Evolutionary conservation across 2,329 filamentous ascomycete genomes (phyloP), one percentile per base, ranked within the genome.

Genomic region (Clonostachys byssicola): DNA sequence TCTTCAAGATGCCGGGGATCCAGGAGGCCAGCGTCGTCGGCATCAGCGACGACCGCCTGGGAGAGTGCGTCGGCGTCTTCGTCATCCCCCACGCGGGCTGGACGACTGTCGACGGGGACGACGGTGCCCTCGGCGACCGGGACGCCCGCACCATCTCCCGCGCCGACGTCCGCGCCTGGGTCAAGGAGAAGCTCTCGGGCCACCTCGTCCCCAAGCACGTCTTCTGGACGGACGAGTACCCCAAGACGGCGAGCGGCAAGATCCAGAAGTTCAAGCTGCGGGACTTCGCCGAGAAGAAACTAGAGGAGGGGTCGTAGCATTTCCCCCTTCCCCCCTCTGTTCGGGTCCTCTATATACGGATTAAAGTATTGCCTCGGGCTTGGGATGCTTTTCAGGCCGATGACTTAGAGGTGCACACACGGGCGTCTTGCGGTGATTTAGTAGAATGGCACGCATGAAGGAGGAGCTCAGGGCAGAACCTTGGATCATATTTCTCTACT

Each of bases 201-300:
- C 88, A 92, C 65, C 81, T 96, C 61, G 89, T 89, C 45, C 92
- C 92, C 0, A 94, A 88, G 66, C 82, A 92, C 61, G 79, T 97
- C n/a, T 96, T 96, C 62, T 96, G 88, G 79, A 75, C 88, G 0
- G 77, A 85, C 1, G 80, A 83, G n/a, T 95, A 89, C 62, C 92
- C 92, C 17, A 96, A 96, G 78, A 99, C 94, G 35, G 88, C 91
- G 6, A 96, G 90, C 63, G 92, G 92, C 20, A 99, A 99, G 80
- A 92, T 97, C 47, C 90, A 96, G 71, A 96, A 97, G 71, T 96
- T 88, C 63, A 92, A 86, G 71, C 65, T 97, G 58, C 80, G 81
- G 59, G 86, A 91, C 14, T 71, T 77, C 58, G 92, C 74, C 1
- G 65, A 61, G 54, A 62, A 67, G 52, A 44, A 70, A 8, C 44